phyloP scores from a whole-genome alignment of 768 basidiomycete genomes.

The Naganishia vishniacii region DNA sequence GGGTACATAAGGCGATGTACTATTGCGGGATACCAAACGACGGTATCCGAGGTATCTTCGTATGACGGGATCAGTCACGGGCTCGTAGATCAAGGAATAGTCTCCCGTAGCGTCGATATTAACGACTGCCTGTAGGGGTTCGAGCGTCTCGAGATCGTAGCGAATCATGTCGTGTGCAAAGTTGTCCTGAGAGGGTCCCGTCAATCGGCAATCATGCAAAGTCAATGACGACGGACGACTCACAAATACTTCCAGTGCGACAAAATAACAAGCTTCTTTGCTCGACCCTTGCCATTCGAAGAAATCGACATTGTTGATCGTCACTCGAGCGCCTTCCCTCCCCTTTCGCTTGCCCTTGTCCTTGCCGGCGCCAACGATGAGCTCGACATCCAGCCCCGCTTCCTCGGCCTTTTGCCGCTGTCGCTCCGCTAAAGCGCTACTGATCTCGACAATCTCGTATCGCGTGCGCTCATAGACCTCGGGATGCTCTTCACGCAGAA shows the following conservation, averaged over 20 bases:
- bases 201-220: background rate
- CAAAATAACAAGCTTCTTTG: conserved; percentile 78
- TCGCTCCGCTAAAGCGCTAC: conserved; percentile 64
- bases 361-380: conserved; percentile 51
- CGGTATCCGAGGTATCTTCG: conserved; percentile 69
- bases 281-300: conserved; percentile 59
- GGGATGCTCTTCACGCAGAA: conserved; percentile 63
- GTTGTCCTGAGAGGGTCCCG: conserved; percentile 72
- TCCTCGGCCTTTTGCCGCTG: conserved; percentile 53
- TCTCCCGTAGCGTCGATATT: conserved; percentile 73
- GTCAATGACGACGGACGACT: conserved; percentile 44
- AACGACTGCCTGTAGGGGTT: conserved; percentile 78
- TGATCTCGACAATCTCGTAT: conserved; percentile 94
- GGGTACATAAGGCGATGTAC: conserved; percentile 54
- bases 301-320: conserved; percentile 62
- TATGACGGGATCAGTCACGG: conserved; percentile 78
- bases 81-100: conserved; percentile 74
- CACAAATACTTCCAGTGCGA: conserved; percentile 92
- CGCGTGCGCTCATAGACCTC: conserved; percentile 88
- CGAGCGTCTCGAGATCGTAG: conserved; percentile 71
- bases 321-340: conserved; percentile 55
- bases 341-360: conserved; percentile 49
- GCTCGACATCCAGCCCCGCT: conserved; percentile 35
- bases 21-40: conserved; percentile 30
- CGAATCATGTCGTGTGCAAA: conserved; percentile 93